Base-by-base conservation (phyloP, 2,329 filamentous ascomycete genomes). In the Colletotrichum navitas region DNA sequence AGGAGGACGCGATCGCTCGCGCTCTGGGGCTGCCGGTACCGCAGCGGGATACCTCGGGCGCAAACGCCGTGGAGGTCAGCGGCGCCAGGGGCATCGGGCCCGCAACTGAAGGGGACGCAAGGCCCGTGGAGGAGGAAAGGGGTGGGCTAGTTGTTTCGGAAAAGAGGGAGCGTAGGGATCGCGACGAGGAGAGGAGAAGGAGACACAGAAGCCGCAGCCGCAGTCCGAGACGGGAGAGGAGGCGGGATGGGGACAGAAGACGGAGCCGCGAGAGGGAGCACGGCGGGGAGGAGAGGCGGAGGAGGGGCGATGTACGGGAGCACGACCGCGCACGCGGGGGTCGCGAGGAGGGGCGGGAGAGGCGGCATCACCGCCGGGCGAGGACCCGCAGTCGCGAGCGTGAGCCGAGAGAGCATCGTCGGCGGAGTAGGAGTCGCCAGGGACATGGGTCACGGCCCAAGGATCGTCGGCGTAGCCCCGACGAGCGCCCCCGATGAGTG, bases 1-100 rank as follows among this genome's bases (percentile, higher is more conserved):
- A 99, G 78, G 93, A 97, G 79, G 95, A 98, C 80, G 96, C 95
- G 1, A 91, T 98, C 79, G 91, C 94, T 3, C 87, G 86, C 55
- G 95, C 95, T 0, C 84, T 99, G 65, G 96, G 96, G 0, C 83
- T 98, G 39, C 94, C 94, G 0, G 86, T 92, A 1, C 88, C 91
- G 1, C 83, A 86, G 8, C 86, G 89, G 63, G 87, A 89, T 60
- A 84, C 85, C 0, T 88, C 87, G 1, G 88, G 87, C 5, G 87
- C 88, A 3, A 97, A 96, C 79, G 89, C 93, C 0, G 81, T 97
- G 14, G 91, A 90, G 51, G 87, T 92, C 36, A 87, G 84, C 5
- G 76, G 75, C 1, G 80, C 80, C 64, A 80, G 83, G 68, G 76
- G 81, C 8, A 75, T 82, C 14, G 80, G 78, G 0, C 77, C 80